Base-by-base conservation (phyloP, 108 stramenopile species). In the Craspedostauros australis region DNA sequence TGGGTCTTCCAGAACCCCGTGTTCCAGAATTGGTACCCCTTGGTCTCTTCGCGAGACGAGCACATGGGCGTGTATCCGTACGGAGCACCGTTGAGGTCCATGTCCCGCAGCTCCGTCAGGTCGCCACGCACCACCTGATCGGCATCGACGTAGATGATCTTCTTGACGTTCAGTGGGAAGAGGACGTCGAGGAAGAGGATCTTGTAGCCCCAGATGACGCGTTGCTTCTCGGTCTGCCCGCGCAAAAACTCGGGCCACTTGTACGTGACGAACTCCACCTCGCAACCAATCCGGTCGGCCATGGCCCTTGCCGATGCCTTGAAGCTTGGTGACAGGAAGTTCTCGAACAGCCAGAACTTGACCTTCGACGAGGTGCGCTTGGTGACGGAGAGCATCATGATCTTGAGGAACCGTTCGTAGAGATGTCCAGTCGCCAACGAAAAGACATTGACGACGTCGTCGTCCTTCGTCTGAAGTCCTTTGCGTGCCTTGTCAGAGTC, bases 121-220 rank as follows among this genome's bases (percentile, higher is more conserved):
- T 98, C 96, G 23, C 94, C 96, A 24, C 99, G 80, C 12, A 99
- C 78, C 8, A 98, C 97, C 68, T 99, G 98, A 62, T 99, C 95
- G 6, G 95, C 93, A 57, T 98, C 97, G 23, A 98, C 97, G 59
- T 94, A 94, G 14, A 95, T 96, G 33, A 98, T 85, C 62, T 95
- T 96, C 64, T 95, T 87, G 39, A 99, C 86, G 57, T 81, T 70
- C 14, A 97, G 76, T 4, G 99, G 99, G 64, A 99, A 99, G 1
- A 99, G 82, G 12, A 99, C 99, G 62, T 99, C 99, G 18, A 99
- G 68, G 57, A 99, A 99, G 7, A 99, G 79, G 51, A 99, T 99
- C 74, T 99, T 99, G 83, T 98, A 99, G 16, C 99, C 99, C 99
- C 99, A 99, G 61, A 99, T 99, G 44, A 97, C 95, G 24, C 99